Evolutionary conservation across 352 stramenopile genomes (phyloP).

Genomic region (Achlya hypogyna): DNA sequence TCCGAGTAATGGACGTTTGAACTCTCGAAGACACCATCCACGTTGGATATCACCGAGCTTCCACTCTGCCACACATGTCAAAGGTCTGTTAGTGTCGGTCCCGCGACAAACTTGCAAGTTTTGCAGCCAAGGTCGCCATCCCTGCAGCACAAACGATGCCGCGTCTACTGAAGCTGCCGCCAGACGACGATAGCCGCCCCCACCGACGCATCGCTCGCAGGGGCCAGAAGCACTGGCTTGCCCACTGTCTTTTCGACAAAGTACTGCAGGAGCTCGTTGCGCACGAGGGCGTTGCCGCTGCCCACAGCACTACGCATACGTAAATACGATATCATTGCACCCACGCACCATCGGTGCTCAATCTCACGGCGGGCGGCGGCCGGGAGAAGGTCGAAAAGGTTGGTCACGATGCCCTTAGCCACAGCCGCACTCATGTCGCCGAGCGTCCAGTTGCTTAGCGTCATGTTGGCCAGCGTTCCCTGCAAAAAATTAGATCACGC

Average conservation of each 20-base stretch:
- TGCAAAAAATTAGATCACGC: slow-evolving; percentile 24
- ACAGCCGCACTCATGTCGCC: slow-evolving; percentile 64
- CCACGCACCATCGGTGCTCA: background rate
- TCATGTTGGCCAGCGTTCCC: slow-evolving; percentile 38
- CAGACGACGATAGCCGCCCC: background rate
- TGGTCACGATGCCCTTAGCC: slow-evolving; percentile 51
- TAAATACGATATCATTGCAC: background rate
- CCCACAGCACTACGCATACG: slow-evolving; percentile 44
- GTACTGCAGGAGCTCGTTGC: slow-evolving; percentile 49
- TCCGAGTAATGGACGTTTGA: no score
- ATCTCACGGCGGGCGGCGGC: slow-evolving; percentile 28
- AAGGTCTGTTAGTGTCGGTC: no score
- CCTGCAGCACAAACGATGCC: no score
- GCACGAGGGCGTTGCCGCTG: slow-evolving; percentile 57
- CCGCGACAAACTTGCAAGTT: no score
- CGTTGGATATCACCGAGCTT: no score
- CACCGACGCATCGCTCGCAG: background rate
- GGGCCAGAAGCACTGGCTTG: background rate
- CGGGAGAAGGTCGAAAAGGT: slow-evolving; percentile 65
- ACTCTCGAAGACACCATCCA: no score
- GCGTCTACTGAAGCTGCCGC: no score
- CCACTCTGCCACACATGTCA: no score
- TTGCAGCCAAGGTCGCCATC: no score
- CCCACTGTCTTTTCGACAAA: slow-evolving; percentile 26
- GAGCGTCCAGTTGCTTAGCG: slow-evolving; percentile 56